Percentiles rank a stretch among this genome's conserved stretches.
Evolutionary conservation across 2,329 filamentous ascomycete species (phyloP).

Genomic region (Xylogone sp.): DNA sequence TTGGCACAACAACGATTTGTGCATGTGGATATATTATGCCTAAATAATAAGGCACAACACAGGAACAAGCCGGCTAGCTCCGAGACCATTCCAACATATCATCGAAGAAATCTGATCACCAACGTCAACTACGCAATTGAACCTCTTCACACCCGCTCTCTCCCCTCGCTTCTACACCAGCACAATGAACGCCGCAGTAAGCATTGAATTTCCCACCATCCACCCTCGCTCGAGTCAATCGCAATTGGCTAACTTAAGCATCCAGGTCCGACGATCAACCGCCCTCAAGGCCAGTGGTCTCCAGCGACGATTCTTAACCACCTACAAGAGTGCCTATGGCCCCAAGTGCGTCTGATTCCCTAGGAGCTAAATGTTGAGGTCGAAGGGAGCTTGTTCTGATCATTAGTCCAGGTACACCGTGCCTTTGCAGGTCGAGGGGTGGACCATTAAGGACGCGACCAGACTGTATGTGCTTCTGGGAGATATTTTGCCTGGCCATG

Average conservation of each 20-base stretch:
- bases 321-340: constrained; percentile 61
- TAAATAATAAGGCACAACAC: not conserved
- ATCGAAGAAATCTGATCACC: not conserved
- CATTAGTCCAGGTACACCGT: constrained; percentile 48
- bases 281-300: not conserved
- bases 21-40: too few relatives aligned
- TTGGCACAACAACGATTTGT: too few relatives aligned
- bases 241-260: not conserved
- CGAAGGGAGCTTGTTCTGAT: constrained; percentile 29
- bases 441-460: constrained; percentile 43
- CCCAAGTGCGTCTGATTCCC: constrained; percentile 52
- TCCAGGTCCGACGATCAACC: not conserved
- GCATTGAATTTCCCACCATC: not conserved
- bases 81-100: not conserved
- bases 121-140: not conserved
- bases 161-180: not conserved
- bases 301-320: constrained; percentile 1
- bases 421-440: constrained; percentile 52
- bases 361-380: constrained; percentile 7
- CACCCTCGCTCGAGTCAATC: not conserved
- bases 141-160: not conserved
- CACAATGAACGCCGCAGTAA: not conserved
- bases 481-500: too few relatives aligned
- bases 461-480: constrained; percentile 40
- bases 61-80: not conserved